Percentiles rank a stretch among this genome's conserved stretches.
Conservation (phyloP, 257 asterid species). For the Verbascum thapsus region DNA sequence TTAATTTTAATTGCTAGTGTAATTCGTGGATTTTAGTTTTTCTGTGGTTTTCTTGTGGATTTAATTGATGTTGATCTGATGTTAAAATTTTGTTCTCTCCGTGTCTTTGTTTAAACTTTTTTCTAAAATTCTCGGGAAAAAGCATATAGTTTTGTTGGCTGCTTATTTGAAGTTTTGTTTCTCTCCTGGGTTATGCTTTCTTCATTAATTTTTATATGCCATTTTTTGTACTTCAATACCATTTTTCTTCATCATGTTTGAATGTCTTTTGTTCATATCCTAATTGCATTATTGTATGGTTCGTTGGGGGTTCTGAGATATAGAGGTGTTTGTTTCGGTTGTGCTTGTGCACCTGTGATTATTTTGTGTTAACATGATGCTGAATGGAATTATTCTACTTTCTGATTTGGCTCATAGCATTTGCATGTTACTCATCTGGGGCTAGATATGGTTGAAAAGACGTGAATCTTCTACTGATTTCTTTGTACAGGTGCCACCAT, state of each 20-base stretch:
- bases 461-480: constrained; percentile 16
- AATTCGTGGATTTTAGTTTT: background rate
- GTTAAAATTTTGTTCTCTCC: background rate
- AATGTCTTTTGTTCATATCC: background rate
- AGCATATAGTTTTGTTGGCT: background rate
- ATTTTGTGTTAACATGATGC: background rate
- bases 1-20: constrained; percentile 6
- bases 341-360: background rate
- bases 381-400: background rate
- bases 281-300: constrained; percentile 4
- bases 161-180: too few relatives aligned
- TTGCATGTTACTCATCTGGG: constrained; percentile 1
- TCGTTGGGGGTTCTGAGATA: background rate
- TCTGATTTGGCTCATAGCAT: background rate
- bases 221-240: background rate
- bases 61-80: constrained; percentile 28
- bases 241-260: background rate
- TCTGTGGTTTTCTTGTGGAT: background rate
- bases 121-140: background rate
- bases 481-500: constrained; percentile 47
- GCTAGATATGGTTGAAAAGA: constrained; percentile 6
- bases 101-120: background rate
- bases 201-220: too few relatives aligned
- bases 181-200: too few relatives aligned
- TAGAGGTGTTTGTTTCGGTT: background rate